Evolutionary conservation across 768 basidiomycete species (phyloP), one percentile per base, ranked within the genome.

Genomic region (Lactifluus subvellereus): DNA sequence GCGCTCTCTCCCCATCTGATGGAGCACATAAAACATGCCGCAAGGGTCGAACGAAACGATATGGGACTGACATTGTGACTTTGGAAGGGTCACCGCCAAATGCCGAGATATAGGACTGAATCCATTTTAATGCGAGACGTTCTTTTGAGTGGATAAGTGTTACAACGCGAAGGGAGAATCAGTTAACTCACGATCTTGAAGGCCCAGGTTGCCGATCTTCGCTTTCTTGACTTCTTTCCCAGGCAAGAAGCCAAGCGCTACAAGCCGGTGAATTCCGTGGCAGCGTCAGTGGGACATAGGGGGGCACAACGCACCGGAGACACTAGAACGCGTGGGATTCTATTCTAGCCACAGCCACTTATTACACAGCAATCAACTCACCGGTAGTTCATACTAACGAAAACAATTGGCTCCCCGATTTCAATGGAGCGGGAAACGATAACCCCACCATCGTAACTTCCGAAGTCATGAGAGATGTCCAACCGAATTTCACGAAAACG

Each of bases 61-160:
- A 16, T 13, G 14, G 9, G 32, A n/a, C 42, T 42, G n/a, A 71
- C 68, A 71, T 71, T 18, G 71, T 70, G 6, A 74, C 74, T 63
- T 72, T 76, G 3, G 59, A 57, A 11, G 72, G 71, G 61, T 79
- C 75, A 33, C 79, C 79, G 1, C 79, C 78, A 60, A 78, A 80
- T 1, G 71, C 67, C 42, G 63, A 67, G 38, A 79, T 77, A 62
- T 80, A 74, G 58, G 73, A 69, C 54, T 77, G 75, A 3, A 79
- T 71, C 78, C 78, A 80, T 57, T 74, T 71, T 3, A 80, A 64
- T 1, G 75, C 76, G 22, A 73, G 68, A 9, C 73, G 66, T 18
- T 71, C 70, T 78, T 47, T 33, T 72, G n/a, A 54, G 30, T 30
- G 6, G 9, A 33, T 58, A 16, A 47, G 47, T 58, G 20, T 27